phyloP scores from a whole-genome alignment of 768 basidiomycete species.

The Pholiota molesta region DNA sequence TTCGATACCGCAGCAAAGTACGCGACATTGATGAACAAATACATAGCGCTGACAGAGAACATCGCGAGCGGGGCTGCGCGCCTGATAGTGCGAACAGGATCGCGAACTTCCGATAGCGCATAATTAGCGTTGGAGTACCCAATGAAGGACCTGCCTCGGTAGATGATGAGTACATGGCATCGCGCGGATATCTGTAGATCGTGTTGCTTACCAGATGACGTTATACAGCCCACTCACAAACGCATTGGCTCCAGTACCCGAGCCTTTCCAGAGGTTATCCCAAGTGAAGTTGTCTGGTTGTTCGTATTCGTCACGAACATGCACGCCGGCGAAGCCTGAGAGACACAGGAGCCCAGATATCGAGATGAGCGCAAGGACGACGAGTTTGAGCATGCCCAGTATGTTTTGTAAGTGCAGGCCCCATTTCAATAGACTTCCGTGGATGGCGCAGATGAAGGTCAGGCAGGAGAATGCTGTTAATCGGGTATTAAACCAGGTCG shows the following conservation, averaged over 20 bases:
- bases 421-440: slow-evolving; percentile 53
- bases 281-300: slow-evolving; percentile 61
- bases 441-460: slow-evolving; percentile 58
- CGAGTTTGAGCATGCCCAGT: slow-evolving; percentile 64
- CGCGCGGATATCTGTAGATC: neutral
- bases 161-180: slow-evolving; percentile 4
- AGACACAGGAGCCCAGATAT: slow-evolving; percentile 58
- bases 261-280: slow-evolving; percentile 67
- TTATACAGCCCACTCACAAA: slow-evolving; percentile 68
- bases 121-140: slow-evolving; percentile 81
- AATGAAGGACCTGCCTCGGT: slow-evolving; percentile 60
- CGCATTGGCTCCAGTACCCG: slow-evolving; percentile 55
- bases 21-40: slow-evolving; percentile 68
- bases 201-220: slow-evolving; percentile 59
- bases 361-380: slow-evolving; percentile 53
- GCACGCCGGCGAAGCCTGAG: slow-evolving; percentile 49
- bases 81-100: slow-evolving; percentile 74
- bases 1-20: slow-evolving; percentile 79
- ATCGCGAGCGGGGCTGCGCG: slow-evolving; percentile 71
- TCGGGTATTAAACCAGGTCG: slow-evolving; percentile 50
- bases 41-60: slow-evolving; percentile 57
- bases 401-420: slow-evolving; percentile 67
- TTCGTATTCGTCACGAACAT: slow-evolving; percentile 52
- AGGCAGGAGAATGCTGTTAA: slow-evolving; percentile 57
- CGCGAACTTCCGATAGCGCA: slow-evolving; percentile 67